phyloP scores from a whole-genome alignment of 202 grass and related monocot species.

The Sporobolus alterniflorus region DNA sequence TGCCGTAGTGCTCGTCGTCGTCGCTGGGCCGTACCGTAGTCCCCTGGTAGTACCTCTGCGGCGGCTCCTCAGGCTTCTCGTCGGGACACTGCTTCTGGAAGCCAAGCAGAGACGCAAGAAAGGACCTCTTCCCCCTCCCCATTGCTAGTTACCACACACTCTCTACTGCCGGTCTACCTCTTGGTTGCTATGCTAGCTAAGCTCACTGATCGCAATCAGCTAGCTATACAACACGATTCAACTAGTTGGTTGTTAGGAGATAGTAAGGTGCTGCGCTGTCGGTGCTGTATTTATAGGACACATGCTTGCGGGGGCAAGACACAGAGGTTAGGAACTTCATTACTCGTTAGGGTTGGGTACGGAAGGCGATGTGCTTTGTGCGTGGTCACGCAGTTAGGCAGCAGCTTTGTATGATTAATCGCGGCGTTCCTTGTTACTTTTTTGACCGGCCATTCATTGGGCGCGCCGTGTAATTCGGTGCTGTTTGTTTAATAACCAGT shows the following conservation, averaged over 20 bases:
- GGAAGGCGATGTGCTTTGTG: neutral
- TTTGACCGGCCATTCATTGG: conserved; percentile 49
- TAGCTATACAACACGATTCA: neutral
- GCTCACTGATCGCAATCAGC: neutral
- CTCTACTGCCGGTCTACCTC: neutral
- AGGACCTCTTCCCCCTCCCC: conserved; percentile 52
- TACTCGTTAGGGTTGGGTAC: conserved; percentile 10
- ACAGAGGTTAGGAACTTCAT: neutral
- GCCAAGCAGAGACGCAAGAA: conserved; percentile 58
- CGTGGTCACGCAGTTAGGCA: conserved; percentile 41
- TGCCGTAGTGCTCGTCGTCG: conserved; percentile 51
- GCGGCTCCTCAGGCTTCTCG: neutral
- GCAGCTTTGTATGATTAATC: conserved; percentile 50
- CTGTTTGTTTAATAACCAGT: conserved; percentile 37
- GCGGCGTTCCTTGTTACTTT: conserved; percentile 16
- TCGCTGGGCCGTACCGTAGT: conserved; percentile 63
- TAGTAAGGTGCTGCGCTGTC: neutral
- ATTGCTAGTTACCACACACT: neutral
- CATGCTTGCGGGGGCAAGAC: neutral
- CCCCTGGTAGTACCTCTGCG: conserved; percentile 20
- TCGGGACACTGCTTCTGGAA: conserved; percentile 9
- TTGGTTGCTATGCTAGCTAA: neutral
- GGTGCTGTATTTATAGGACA: conserved; percentile 42
- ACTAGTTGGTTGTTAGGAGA: conserved; percentile 28
- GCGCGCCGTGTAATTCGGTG: conserved; percentile 22